Percentiles rank a stretch among this genome's conserved stretches.
Conservation (phyloP, 805 yeast species). For the Myxozyma lipomycoides region DNA sequence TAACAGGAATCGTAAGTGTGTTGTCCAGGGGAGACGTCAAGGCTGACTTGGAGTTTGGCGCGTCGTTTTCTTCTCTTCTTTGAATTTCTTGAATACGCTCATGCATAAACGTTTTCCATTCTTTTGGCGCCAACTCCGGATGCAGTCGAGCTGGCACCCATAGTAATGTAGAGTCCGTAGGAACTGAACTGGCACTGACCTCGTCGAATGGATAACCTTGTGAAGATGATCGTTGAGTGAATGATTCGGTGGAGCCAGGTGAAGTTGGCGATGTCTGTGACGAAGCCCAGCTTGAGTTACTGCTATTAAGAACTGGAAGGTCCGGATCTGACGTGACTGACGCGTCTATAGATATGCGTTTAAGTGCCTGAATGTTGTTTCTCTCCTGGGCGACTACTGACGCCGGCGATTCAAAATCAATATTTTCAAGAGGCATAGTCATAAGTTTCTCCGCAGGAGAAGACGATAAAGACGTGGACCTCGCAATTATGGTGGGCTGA, state of each 20-base stretch:
- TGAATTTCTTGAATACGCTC: conserved; percentile 39
- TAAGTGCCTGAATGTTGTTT: conserved; percentile 40
- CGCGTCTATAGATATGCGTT: conserved; percentile 42
- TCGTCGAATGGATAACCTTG: conserved; percentile 13
- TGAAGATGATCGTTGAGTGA: conserved; percentile 1
- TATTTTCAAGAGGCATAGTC: conserved; percentile 15
- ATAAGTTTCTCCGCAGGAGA: conserved; percentile 4
- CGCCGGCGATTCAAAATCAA: conserved; percentile 29
- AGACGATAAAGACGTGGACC: conserved; percentile 5
- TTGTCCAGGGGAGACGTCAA: not conserved
- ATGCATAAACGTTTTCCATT: conserved; percentile 46
- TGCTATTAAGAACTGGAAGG: conserved; percentile 31
- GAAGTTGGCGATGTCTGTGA: conserved; percentile 8
- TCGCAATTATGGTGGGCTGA: not conserved
- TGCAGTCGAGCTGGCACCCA: conserved; percentile 97
- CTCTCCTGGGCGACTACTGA: conserved; percentile 43
- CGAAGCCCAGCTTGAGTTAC: not conserved
- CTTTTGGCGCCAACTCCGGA: conserved; percentile 93
- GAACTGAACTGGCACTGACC: conserved; percentile 13
- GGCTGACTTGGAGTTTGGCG: not conserved
- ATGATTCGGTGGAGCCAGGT: conserved; percentile 1
- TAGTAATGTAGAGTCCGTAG: conserved; percentile 43
- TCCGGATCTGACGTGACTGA: conserved; percentile 42
- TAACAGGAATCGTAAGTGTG: not conserved
- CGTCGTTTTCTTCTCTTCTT: not conserved